Evolutionary conservation across 441 rosid genomes (phyloP), one percentile per base, ranked within the genome.

Genomic region (Erodium trifolium): DNA sequence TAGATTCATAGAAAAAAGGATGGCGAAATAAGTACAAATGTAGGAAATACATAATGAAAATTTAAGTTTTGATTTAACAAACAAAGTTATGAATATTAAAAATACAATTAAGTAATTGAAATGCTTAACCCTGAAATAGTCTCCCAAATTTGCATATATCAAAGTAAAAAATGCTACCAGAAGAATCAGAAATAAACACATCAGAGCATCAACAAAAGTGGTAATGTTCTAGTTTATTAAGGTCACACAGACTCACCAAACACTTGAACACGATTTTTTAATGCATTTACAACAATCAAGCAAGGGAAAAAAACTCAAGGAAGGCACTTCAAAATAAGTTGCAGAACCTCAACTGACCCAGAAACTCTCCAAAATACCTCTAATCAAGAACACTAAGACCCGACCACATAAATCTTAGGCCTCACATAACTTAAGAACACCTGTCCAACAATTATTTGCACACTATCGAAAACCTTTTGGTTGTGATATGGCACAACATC

Each of bases 121-220:
- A 57, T 57, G 31, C 29, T 53, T 12, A 53, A 53, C 17, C 18
- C 60, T 7, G 14, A n/a, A 53, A 53, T 19, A 14, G 18, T 53
- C 17, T 14, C 60, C 1, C 18, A 16, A 1, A 4, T 53, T 4
- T 14, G 9, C 60, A 14, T 7, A 57, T 9, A 19, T 18, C 31
- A 57, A 29, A 19, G 4, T 57, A 18, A 0, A 27, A 57, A 57
- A 57, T 57, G 63, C 29, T 17, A 19, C 29, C 63, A 17, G 29
- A 57, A 57, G 63, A 57, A 57, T 57, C 12, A 57, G 29, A 57
- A 57, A 3, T 57, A 57, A 19, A 53, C 62, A 16, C 27, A 55
- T 17, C 62, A 55, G 62, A 55, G 5, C 10, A 49, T 55, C 62
- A 57, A 9, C 31, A 18, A 19, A 57, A 14, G 19, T 16, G 18